phyloP scores from a whole-genome alignment of 257 asterid species.

The Henckelia pumila region DNA sequence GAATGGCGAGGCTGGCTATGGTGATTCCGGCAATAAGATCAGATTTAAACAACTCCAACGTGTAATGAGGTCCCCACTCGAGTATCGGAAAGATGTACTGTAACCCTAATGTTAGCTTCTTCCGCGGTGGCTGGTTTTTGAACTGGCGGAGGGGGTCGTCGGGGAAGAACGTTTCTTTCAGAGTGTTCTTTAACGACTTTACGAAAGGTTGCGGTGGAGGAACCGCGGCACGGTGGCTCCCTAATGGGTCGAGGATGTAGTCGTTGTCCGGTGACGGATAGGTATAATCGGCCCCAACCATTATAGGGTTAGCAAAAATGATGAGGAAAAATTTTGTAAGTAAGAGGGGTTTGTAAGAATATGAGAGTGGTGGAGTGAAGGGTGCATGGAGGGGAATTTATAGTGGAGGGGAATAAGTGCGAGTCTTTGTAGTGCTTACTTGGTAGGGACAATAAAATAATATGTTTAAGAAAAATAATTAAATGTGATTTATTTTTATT shows the following conservation, averaged over 20 bases:
- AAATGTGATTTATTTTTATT: too few species aligned
- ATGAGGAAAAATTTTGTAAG: not conserved
- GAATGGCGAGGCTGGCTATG: constrained; percentile 83
- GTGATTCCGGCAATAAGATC: constrained; percentile 82
- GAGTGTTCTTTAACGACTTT: constrained; percentile 47
- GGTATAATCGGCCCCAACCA: constrained; percentile 53
- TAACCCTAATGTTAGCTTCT: constrained; percentile 42
- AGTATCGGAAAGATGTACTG: constrained; percentile 64
- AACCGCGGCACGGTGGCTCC: constrained; percentile 38
- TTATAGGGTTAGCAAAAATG: not conserved
- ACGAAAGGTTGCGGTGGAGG: constrained; percentile 70
- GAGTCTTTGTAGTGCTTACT: too few species aligned
- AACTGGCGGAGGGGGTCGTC: constrained; percentile 81
- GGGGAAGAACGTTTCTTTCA: constrained; percentile 73
- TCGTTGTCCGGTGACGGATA: constrained; percentile 21
- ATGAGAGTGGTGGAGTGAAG: constrained; percentile 7
- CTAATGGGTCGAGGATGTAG: not conserved
- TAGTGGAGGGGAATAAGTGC: constrained; percentile 1
- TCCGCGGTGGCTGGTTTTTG: constrained; percentile 58
- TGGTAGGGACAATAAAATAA: too few species aligned
- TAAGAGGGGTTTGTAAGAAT: not conserved
- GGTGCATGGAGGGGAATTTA: constrained; percentile 15
- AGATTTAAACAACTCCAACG: constrained; percentile 44
- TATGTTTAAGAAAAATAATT: too few species aligned
- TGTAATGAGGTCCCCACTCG: constrained; percentile 73